phyloP scores from a whole-genome alignment of 139 green algal species.

The Chlorella sorokiniana region DNA sequence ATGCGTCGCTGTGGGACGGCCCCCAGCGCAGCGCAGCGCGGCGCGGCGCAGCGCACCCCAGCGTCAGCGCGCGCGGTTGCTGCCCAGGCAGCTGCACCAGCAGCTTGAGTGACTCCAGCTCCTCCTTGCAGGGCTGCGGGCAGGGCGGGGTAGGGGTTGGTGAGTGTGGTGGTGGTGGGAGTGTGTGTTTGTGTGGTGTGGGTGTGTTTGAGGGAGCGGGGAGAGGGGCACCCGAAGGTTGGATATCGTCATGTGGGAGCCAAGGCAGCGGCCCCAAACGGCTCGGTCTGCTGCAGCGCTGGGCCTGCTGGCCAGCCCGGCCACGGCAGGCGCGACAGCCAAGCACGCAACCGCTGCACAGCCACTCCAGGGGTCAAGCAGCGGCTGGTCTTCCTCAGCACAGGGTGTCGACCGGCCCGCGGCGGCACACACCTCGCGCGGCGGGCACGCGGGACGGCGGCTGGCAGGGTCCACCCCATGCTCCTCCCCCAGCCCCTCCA shows the following conservation, averaged over 20 bases:
- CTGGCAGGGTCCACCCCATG: slow-evolving; percentile 24
- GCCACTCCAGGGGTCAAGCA: no score
- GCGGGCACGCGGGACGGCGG: not conserved
- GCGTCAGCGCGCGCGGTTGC: not conserved
- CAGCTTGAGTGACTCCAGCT: not conserved
- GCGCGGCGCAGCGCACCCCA: no score
- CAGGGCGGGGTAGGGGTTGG: not conserved
- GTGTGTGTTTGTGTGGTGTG: no score
- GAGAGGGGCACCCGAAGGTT: no score
- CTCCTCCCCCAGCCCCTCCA: slow-evolving; percentile 38
- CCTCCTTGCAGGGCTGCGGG: slow-evolving; percentile 4
- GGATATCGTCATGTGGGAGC: no score
- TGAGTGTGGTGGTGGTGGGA: not conserved
- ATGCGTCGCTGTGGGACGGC: no score
- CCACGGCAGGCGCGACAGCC: no score
- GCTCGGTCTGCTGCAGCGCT: not conserved
- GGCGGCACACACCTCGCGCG: not conserved
- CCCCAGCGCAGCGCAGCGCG: no score
- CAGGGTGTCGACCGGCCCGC: no score
- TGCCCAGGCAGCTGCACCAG: not conserved
- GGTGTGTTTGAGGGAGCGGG: not conserved
- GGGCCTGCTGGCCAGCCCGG: not conserved
- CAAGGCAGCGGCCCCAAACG: no score
- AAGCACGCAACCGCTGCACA: no score
- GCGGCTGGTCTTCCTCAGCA: no score